Conservation (phyloP, 768 basidiomycete genomes). For the Leccinum pellstonianum region DNA sequence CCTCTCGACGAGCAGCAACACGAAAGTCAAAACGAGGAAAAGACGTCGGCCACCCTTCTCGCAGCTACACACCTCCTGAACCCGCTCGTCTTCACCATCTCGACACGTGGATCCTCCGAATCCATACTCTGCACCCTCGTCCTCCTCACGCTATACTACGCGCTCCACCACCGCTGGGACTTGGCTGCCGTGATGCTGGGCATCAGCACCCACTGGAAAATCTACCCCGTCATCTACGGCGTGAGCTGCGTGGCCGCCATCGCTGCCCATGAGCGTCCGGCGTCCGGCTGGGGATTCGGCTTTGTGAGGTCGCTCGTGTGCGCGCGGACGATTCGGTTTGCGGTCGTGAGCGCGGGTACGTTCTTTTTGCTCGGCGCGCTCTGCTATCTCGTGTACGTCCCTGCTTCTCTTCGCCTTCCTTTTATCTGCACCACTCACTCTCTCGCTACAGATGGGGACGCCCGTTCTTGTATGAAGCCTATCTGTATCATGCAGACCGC, state of each 20-base stretch:
- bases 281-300: conserved; percentile 16
- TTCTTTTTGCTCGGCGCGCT: conserved; percentile 59
- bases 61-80: conserved; percentile 81
- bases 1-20: background rate
- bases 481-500: conserved; percentile 87
- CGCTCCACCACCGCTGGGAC: conserved; percentile 58
- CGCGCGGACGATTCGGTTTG: conserved; percentile 59
- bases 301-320: conserved; percentile 47
- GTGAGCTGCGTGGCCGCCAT: conserved; percentile 56
- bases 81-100: conserved; percentile 93
- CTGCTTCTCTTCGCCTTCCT: conserved; percentile 5
- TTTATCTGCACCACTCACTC: background rate
- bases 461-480: conserved; percentile 89
- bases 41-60: conserved; percentile 44
- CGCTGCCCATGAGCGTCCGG: conserved; percentile 22
- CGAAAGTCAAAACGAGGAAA: background rate
- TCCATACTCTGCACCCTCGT: conserved; percentile 80
- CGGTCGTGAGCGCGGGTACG: conserved; percentile 61
- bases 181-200: conserved; percentile 73
- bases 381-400: conserved; percentile 76
- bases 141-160: conserved; percentile 62
- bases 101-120: conserved; percentile 95
- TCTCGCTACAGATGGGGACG: conserved; percentile 76
- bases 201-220: conserved; percentile 91
- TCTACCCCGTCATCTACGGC: conserved; percentile 92